These are phyloP conservation scores for Triadica sebifera DNA, from an alignment of 345 rosid genomes.

Conservation along the genomic window DNA sequence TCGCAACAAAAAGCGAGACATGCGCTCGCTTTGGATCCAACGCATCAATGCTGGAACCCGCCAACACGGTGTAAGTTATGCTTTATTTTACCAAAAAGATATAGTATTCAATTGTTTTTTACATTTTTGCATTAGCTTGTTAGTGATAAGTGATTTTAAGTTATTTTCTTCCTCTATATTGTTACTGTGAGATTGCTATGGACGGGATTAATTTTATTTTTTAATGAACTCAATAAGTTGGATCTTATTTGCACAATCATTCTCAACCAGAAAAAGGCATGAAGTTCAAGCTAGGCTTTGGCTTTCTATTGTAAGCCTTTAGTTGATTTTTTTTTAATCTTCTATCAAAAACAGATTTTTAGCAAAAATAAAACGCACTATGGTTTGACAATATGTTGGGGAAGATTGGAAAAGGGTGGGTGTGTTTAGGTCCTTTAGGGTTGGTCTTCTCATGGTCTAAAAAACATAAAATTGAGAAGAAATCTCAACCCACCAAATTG, in stretches of 20 bases:
- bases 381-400: not conserved
- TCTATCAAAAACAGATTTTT: not conserved
- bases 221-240: not conserved
- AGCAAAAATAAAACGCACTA: not conserved
- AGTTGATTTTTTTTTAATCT: not conserved
- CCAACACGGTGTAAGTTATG: constrained; percentile 63
- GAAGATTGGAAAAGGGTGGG: no score
- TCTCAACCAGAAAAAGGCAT: not conserved
- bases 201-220: not conserved
- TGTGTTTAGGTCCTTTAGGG: no score
- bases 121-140: not conserved
- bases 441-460: no score
- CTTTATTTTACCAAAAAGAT: not conserved
- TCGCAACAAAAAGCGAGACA: constrained; percentile 93
- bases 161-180: no score
- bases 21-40: constrained; percentile 95
- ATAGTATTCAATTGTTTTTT: not conserved
- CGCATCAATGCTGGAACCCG: constrained; percentile 92
- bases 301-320: not conserved
- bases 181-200: not conserved
- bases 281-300: not conserved
- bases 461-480: no score
- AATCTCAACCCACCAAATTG: no score
- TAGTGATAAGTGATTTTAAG: not conserved
- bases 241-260: not conserved